Percentiles rank a stretch among this genome's conserved stretches.
Conservation (phyloP, 1,284 basidiomycete species). For the Trichosporon asahii region DNA sequence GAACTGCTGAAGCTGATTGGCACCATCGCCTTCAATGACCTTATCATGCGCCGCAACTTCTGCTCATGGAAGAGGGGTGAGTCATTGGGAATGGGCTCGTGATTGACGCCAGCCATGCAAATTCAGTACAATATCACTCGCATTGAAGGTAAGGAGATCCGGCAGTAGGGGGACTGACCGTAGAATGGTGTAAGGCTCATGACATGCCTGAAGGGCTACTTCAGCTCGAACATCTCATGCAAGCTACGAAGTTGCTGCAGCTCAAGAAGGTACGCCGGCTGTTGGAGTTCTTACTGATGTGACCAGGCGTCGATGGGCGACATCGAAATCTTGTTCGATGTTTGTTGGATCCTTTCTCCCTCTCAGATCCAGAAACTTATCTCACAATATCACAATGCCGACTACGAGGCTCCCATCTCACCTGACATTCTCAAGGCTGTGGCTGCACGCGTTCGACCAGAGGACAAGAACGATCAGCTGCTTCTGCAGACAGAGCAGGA, state of each 20-base stretch:
- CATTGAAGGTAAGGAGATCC: conserved; percentile 62
- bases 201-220: conserved; percentile 99
- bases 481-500: conserved; percentile 90
- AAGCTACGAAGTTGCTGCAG: conserved; percentile 96
- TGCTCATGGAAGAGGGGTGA: conserved; percentile 98
- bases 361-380: conserved; percentile 99
- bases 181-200: conserved; percentile 84
- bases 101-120: conserved; percentile 74
- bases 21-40: conserved; percentile 96
- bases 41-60: conserved; percentile 98
- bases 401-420: conserved; percentile 86
- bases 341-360: conserved; percentile 99
- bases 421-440: conserved; percentile 96
- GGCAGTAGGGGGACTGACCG: neutral
- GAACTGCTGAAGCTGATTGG: conserved; percentile 96
- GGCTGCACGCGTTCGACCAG: conserved; percentile 84
- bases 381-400: conserved; percentile 96
- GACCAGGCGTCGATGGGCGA: conserved; percentile 78
- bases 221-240: conserved; percentile 98
- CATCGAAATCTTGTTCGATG: conserved; percentile 98
- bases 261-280: conserved; percentile 78
- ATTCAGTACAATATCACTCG: conserved; percentile 98
- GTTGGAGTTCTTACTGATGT: neutral
- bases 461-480: conserved; percentile 92
- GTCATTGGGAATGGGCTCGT: conserved; percentile 31